Conservation (phyloP, 2,329 filamentous ascomycete species). For the Macrophomina pseudophaseolina region DNA sequence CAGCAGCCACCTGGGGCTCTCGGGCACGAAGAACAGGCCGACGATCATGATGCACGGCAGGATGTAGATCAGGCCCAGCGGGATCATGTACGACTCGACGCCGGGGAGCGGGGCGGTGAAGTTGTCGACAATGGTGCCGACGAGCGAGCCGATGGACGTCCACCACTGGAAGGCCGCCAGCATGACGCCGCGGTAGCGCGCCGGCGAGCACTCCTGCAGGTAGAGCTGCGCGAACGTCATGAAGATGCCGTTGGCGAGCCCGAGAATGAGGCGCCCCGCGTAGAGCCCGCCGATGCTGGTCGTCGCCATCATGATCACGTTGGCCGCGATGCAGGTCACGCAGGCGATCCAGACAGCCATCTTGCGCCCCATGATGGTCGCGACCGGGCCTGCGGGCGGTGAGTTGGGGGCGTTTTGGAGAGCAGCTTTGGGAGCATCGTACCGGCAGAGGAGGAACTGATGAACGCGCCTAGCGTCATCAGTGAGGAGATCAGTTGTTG, state of each 20-base stretch:
- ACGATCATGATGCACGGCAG: conserved; percentile 54
- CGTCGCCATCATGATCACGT: conserved; percentile 61
- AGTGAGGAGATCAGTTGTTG: conserved; percentile 53
- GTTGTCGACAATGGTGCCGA: conserved; percentile 59
- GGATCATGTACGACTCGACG: conserved; percentile 49
- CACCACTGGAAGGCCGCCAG: conserved; percentile 56
- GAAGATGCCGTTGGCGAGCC: conserved; percentile 56
- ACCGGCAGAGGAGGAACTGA: conserved; percentile 49
- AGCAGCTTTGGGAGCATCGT: conserved; percentile 33
- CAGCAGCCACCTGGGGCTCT: conserved; percentile 53
- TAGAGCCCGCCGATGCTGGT: conserved; percentile 60
- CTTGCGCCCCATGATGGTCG: conserved; percentile 47
- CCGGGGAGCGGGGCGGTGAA: conserved; percentile 41
- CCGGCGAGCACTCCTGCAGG: conserved; percentile 58
- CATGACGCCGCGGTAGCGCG: conserved; percentile 57
- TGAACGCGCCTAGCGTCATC: conserved; percentile 53
- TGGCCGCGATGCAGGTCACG: conserved; percentile 53
- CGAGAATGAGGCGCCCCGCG: conserved; percentile 60
- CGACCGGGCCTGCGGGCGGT: conserved; percentile 28
- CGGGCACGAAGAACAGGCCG: conserved; percentile 43
- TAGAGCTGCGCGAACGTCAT: conserved; percentile 62
- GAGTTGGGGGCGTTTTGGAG: too few species aligned
- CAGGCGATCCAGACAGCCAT: conserved; percentile 56
- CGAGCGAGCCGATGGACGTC: conserved; percentile 50
- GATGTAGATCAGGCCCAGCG: conserved; percentile 60